Evolutionary conservation across 2,329 filamentous ascomycete species (phyloP), one percentile per base, ranked within the genome.

Genomic region (Dactylella cylindrospora): DNA sequence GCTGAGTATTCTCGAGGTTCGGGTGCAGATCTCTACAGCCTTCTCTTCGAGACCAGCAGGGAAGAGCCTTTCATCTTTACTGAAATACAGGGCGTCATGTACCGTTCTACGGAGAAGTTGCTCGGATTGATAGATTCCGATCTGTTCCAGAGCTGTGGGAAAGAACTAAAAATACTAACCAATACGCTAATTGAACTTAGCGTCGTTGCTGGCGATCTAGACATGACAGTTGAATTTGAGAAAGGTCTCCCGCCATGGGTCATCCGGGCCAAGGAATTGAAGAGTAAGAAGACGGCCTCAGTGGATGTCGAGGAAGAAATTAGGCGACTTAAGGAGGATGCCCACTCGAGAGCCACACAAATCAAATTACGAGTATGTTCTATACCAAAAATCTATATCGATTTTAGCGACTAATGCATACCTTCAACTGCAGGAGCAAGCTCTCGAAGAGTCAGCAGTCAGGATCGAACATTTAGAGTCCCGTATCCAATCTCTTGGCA

Each of bases 391-490:
- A 22, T 7, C 2, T 1, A 32, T 29, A 12, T 12, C 9, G 15
- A 13, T 12, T 23, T 20, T 13, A 10, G 29, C 31, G 23, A 36
- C 83, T 85, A 50, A 78, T 81, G 2, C 79, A 89, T 54, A 83
- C 85, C 1, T 3, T 41, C 5, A 12, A 19, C 80, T 84, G 65
- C 84, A 85, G 65, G 88, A 95, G 66, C 87, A 90, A 71, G 84
- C 85, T 28, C 81, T 95, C 46, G 90, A 94, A 72, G 91, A 94
- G 57, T 80, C 88, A 19, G 81, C 85, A n/a, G 85, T 96, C 67
- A 90, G 93, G 73, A 95, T 96, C 67, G 91, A 96, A 73, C 88
- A 93, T 32, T 82, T 97, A 29, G 88, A 95, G 72, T 87, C 88
- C 5, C 80, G 88, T 54, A 90, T 93, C 84, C 83, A 84, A 55